Evolutionary conservation across 306 rosid genomes (phyloP).

Genomic region (Prunus campanulata): DNA sequence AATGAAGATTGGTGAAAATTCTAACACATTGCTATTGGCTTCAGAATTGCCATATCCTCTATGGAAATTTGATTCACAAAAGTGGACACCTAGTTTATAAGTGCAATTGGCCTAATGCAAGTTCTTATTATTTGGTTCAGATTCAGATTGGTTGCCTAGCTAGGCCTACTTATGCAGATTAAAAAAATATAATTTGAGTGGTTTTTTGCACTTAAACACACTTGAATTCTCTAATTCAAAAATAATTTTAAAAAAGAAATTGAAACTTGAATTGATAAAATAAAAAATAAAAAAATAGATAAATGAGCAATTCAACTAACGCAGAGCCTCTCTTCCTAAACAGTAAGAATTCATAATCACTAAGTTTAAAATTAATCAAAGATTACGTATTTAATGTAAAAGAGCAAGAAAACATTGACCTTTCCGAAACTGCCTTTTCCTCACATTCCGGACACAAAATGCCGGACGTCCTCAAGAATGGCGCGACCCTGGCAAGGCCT

Average conservation of each 20-base stretch:
- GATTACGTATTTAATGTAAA: too few relatives aligned
- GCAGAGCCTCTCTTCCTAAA: too few relatives aligned
- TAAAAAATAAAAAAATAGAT: too few relatives aligned
- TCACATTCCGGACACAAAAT: constrained; percentile 1
- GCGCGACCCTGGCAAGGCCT: constrained; percentile 13
- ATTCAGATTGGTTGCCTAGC: not conserved
- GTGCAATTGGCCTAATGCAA: not conserved
- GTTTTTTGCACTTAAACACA: too few relatives aligned
- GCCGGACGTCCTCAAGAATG: constrained; percentile 23
- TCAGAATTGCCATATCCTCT: not conserved
- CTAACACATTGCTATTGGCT: not conserved
- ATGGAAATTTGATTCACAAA: not conserved
- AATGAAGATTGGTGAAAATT: not conserved
- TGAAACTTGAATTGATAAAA: too few relatives aligned
- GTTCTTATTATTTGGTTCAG: not conserved
- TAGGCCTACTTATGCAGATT: too few relatives aligned
- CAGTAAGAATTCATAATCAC: too few relatives aligned
- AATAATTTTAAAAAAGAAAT: too few relatives aligned
- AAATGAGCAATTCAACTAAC: too few relatives aligned
- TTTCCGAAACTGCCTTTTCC: not conserved
- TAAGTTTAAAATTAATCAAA: too few relatives aligned
- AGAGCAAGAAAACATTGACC: not conserved
- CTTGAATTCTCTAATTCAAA: too few relatives aligned
- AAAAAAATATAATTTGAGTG: too few relatives aligned
- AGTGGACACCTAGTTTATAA: not conserved